These are phyloP conservation scores for Oryza punctata DNA, from an alignment of 176 grass and related monocot species.

Conservation along the genomic window DNA sequence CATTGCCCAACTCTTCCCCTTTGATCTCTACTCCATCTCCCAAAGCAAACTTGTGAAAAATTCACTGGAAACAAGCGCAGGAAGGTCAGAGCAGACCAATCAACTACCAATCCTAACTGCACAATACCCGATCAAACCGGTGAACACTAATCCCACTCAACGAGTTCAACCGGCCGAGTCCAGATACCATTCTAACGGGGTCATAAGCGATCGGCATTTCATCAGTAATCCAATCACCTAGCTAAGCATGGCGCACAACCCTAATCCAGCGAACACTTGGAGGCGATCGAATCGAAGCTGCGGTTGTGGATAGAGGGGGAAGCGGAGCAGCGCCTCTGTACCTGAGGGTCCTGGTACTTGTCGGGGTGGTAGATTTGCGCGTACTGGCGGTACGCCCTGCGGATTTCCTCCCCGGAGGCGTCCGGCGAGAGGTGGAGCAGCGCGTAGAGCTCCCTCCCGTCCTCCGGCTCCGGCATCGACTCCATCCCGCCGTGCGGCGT, in stretches of 20 bases:
- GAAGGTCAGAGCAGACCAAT: neutral
- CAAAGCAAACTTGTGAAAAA: neutral
- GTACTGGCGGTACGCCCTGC: slow-evolving; percentile 85
- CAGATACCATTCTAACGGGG: neutral
- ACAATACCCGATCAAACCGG: neutral
- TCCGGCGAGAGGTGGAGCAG: slow-evolving; percentile 85
- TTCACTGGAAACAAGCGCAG: neutral
- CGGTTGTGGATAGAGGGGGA: neutral
- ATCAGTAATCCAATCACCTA: slow-evolving; percentile 9
- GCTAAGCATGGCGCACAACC: neutral
- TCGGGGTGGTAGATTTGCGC: slow-evolving; percentile 96
- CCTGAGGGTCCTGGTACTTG: slow-evolving; percentile 77
- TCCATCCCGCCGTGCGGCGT: slow-evolving; percentile 28
- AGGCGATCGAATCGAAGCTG: neutral
- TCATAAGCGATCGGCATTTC: slow-evolving; percentile 13
- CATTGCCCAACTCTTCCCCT: slow-evolving; percentile 9
- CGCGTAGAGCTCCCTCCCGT: slow-evolving; percentile 74
- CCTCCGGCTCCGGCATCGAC: slow-evolving; percentile 48
- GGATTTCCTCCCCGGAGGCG: slow-evolving; percentile 77
- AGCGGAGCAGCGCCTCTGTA: neutral
- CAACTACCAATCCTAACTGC: neutral
- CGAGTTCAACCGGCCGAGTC: slow-evolving; percentile 1
- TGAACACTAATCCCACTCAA: slow-evolving; percentile 1
- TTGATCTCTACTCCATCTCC: slow-evolving; percentile 27
- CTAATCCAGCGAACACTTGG: slow-evolving; percentile 5